Evolutionary conservation across 2,329 filamentous ascomycete genomes (phyloP).

Genomic region (Fusarium sp.): DNA sequence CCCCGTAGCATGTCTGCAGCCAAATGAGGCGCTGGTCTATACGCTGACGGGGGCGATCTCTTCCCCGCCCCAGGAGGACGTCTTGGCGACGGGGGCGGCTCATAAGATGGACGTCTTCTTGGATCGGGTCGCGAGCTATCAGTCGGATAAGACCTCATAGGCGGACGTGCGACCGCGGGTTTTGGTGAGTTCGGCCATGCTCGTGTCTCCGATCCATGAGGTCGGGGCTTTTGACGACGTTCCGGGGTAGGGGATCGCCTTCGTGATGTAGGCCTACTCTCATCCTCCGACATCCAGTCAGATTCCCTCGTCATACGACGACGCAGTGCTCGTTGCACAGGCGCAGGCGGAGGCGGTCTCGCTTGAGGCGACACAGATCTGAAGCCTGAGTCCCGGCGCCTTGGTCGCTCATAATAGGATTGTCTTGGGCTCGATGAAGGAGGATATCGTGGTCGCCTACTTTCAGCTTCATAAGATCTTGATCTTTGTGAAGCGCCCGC

Average conservation of each 20-base stretch:
- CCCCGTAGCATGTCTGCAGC: constrained; percentile 24
- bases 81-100: constrained; percentile 19
- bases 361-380: constrained; percentile 36
- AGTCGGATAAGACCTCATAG: constrained; percentile 29
- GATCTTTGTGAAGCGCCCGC: constrained; percentile 22
- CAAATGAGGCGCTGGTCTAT: constrained; percentile 17
- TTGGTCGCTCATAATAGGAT: constrained; percentile 28
- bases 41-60: constrained; percentile 20
- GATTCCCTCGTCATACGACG: constrained; percentile 39
- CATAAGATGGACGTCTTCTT: constrained; percentile 31
- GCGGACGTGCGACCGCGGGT: constrained; percentile 5
- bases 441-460: constrained; percentile 22
- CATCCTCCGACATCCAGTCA: constrained; percentile 41
- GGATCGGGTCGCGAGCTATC: constrained; percentile 30
- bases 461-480: constrained; percentile 38
- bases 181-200: constrained; percentile 4
- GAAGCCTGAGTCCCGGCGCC: constrained; percentile 16
- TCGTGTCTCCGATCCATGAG: constrained; percentile 3
- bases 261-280: constrained; percentile 31
- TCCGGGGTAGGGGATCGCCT: constrained; percentile 21
- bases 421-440: constrained; percentile 18
- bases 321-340: constrained; percentile 8
- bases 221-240: constrained; percentile 5
- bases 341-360: constrained; percentile 12
- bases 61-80: neutral